These are phyloP conservation scores for Pseudocercospora macadamiae DNA, from an alignment of 2,329 filamentous ascomycete species.

Conservation along the genomic window DNA sequence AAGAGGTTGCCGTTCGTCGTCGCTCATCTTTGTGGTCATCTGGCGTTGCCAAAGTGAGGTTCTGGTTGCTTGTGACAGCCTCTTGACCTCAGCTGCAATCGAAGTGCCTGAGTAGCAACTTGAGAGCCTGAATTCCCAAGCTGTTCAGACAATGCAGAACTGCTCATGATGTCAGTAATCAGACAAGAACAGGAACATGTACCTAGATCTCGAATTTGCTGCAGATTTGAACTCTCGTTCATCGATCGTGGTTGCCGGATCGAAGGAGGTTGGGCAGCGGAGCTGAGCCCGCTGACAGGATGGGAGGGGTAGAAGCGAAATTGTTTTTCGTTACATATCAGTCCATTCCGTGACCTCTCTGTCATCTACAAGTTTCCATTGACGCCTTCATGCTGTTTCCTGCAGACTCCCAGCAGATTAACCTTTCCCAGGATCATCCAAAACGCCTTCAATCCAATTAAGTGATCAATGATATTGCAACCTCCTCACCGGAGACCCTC, in stretches of 20 bases:
- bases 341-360: not conserved
- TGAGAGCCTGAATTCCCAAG: no score
- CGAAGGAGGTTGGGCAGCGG: not conserved
- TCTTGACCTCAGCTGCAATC: no score
- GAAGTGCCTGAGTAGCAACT: no score
- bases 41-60: no score
- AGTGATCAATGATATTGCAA: slow-evolving; percentile 35
- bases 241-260: no score
- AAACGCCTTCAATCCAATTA: not conserved
- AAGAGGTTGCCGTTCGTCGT: not conserved
- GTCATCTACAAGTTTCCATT: not conserved
- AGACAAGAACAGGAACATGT: not conserved
- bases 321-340: not conserved
- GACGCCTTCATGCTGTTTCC: not conserved
- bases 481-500: slow-evolving; percentile 38
- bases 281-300: not conserved
- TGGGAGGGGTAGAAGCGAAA: not conserved
- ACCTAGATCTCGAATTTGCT: not conserved
- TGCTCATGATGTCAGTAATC: slow-evolving; percentile 3
- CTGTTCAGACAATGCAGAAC: no score
- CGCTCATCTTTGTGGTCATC: not conserved
- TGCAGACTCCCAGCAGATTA: no score
- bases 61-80: no score
- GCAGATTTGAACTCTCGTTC: not conserved
- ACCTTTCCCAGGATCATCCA: no score